Evolutionary conservation across 2,329 filamentous ascomycete species (phyloP), one percentile per base, ranked within the genome.

Genomic region (Akanthomyces lecanii): DNA sequence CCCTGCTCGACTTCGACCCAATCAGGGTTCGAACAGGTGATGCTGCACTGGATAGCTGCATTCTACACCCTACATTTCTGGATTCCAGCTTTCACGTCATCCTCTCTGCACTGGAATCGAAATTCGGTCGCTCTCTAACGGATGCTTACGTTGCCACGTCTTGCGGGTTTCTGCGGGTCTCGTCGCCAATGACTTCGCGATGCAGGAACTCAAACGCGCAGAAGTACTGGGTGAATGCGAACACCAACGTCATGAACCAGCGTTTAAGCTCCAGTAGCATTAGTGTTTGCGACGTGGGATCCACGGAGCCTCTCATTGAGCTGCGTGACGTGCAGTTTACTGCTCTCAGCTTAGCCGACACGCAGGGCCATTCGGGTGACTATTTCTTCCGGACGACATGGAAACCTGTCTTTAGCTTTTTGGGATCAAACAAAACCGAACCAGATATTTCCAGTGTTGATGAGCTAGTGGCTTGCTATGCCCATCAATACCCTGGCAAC

Each of bases 81-180:
- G 69, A 71, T 54, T 65, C 69, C 14, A 67, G 68, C 63, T 70
- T 71, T 65, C 69, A 71, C 54, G 65, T 68, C 53, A 68, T 71
- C 38, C 69, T 70, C 64, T 61, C 67, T 48, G 68, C 69, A 3
- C 62, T 71, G 8, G 69, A 71, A 56, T 65, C 67, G n/a, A 63
- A 66, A 6, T 64, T 68, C 11, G 69, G 67, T 1, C 64, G 65
- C 0, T 64, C 68, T 28, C 59, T 71, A 5, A 65, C 67, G 45
- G 69, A 69, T 64, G 67, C 67, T 23, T 69, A 69, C 54, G 69
- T 70, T 14, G 68, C 69, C 3, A 68, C 69, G 2, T 71, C 69
- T 58, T 66, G 70, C 65, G 61, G 65, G 30, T 63, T 64, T 1
- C 57, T 69, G 25, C 67, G 64, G 53, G 66, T 71, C 52, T 68